These are phyloP conservation scores for Alternaria panax DNA, from an alignment of 2,329 filamentous ascomycete genomes.

Conservation along the genomic window DNA sequence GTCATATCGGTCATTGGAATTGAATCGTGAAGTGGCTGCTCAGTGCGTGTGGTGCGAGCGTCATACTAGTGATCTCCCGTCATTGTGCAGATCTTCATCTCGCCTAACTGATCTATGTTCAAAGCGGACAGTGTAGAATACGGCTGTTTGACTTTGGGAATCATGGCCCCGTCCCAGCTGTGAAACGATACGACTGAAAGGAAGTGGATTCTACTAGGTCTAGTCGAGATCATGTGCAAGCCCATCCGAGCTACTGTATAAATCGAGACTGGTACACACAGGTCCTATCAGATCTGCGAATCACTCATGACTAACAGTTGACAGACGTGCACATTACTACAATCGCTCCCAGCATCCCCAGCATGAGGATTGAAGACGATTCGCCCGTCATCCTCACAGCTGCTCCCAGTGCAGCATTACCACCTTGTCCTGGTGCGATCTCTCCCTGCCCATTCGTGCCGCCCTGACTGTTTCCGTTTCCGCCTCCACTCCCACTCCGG, in stretches of 20 bases:
- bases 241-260: too few relatives aligned
- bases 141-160: not conserved
- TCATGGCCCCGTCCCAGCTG: not conserved
- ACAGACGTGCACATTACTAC: constrained; percentile 21
- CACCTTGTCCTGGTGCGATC: constrained; percentile 12
- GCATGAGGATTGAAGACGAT: constrained; percentile 19
- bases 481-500: not conserved
- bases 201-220: too few relatives aligned
- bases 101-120: not conserved
- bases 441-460: constrained; percentile 16
- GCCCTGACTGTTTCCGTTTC: not conserved
- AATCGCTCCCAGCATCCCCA: constrained; percentile 18
- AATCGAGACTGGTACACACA: too few relatives aligned
- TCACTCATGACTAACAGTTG: constrained; percentile 5
- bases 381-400: constrained; percentile 18
- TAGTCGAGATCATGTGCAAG: too few relatives aligned
- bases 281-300: not conserved
- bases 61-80: not conserved
- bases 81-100: not conserved
- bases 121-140: not conserved
- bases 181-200: too few relatives aligned
- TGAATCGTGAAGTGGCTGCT: not conserved
- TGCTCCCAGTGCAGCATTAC: constrained; percentile 11
- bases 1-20: constrained; percentile 6
- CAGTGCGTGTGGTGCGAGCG: not conserved